A percentile compares a stretch with the other conserved stretches of the same genome.
phyloP scores from a whole-genome alignment of 1,284 basidiomycete species.

The Cystobasidium sp. region DNA sequence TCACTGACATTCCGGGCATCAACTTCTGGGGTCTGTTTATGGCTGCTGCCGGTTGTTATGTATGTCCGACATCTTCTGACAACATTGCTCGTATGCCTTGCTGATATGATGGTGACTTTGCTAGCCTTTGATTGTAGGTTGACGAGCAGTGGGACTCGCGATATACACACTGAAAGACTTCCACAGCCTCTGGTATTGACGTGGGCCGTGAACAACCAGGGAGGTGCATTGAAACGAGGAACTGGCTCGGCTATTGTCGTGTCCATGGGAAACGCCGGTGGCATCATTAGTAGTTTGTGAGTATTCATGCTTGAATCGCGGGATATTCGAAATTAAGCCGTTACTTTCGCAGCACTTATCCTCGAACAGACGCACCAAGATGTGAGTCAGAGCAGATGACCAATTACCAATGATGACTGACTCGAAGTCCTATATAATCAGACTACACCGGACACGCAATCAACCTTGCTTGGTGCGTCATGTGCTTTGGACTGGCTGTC shows the following conservation, averaged over 20 bases:
- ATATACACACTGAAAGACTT: neutral
- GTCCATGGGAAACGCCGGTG: slow-evolving; percentile 29
- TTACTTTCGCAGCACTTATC: neutral
- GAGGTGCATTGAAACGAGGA: slow-evolving; percentile 62
- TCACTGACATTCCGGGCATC: slow-evolving; percentile 39
- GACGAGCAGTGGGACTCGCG: neutral
- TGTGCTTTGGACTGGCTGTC: slow-evolving; percentile 15
- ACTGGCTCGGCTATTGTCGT: slow-evolving; percentile 55
- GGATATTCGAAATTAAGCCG: neutral
- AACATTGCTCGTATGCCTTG: neutral
- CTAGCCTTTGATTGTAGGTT: slow-evolving; percentile 7
- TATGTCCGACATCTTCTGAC: slow-evolving; percentile 46
- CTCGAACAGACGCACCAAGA: neutral
- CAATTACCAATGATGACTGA: neutral
- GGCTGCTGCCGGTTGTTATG: slow-evolving; percentile 64
- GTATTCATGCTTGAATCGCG: neutral
- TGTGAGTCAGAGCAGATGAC: neutral
- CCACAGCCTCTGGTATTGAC: slow-evolving; percentile 62
- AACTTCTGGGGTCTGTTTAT: slow-evolving; percentile 65
- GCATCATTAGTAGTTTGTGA: slow-evolving; percentile 21
- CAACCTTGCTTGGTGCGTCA: slow-evolving; percentile 21
- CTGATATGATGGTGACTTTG: neutral
- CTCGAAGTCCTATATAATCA: neutral
- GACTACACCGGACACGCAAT: slow-evolving; percentile 12
- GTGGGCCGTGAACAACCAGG: slow-evolving; percentile 65